phyloP scores from a whole-genome alignment of 2,329 filamentous ascomycete genomes.

The Penicillium sclerotiorum region DNA sequence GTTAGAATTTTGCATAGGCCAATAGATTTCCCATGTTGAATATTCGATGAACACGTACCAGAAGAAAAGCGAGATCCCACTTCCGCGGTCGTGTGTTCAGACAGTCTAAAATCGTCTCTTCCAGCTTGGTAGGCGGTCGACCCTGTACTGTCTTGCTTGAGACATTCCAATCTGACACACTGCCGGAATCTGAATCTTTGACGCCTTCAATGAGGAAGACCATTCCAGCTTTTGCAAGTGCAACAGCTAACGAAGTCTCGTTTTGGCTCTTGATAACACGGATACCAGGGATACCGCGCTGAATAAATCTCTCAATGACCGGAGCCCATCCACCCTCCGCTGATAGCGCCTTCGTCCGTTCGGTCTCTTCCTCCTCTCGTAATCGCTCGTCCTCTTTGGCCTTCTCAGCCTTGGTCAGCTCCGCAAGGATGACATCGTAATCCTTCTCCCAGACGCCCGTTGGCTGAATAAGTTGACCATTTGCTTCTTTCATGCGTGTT shows the following conservation, averaged over 20 bases:
- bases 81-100: slow-evolving; percentile 39
- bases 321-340: slow-evolving; percentile 36
- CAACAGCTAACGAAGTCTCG: slow-evolving; percentile 29
- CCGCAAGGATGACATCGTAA: slow-evolving; percentile 39
- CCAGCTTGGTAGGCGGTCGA: slow-evolving; percentile 35
- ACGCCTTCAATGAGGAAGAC: slow-evolving; percentile 36
- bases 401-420: slow-evolving; percentile 33
- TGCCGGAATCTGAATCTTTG: slow-evolving; percentile 17
- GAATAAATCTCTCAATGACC: slow-evolving; percentile 35
- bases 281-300: slow-evolving; percentile 32
- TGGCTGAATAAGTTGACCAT: slow-evolving; percentile 40
- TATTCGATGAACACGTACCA: slow-evolving; percentile 31
- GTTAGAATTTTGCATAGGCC: slow-evolving; percentile 7
- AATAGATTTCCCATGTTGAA: not conserved
- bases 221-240: slow-evolving; percentile 38
- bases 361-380: slow-evolving; percentile 32
- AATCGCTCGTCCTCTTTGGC: slow-evolving; percentile 27
- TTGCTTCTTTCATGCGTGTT: slow-evolving; percentile 39
- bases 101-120: slow-evolving; percentile 37
- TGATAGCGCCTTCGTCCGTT: slow-evolving; percentile 30
- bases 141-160: slow-evolving; percentile 27
- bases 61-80: slow-evolving; percentile 43
- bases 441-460: slow-evolving; percentile 45
- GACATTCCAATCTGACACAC: slow-evolving; percentile 38
- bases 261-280: slow-evolving; percentile 28